Evolutionary conservation across 2,329 filamentous ascomycete species (phyloP), one percentile per base, ranked within the genome.

Genomic region (Botryosphaeria dothidea): DNA sequence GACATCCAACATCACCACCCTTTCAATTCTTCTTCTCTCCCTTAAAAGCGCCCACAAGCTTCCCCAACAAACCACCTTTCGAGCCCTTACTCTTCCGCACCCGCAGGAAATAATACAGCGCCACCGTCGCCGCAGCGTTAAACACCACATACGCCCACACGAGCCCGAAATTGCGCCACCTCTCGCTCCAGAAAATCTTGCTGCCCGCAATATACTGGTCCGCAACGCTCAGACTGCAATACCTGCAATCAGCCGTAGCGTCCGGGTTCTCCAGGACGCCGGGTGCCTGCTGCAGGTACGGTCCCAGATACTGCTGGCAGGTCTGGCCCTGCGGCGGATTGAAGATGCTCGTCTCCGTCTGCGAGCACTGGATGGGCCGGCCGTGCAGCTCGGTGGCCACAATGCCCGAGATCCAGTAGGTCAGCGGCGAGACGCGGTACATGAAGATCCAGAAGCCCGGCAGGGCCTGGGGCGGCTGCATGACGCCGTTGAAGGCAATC

Each of bases 191-290:
- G n/a, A 69, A 68, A 19, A 77, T 75, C 87, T 85, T 0, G 92
- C 92, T 0, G 88, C 92, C 62, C 92, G 88, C 91, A 92, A 94
- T 11, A 82, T 92, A 93, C 74, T 94, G 91, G 72, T 92, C 85
- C 80, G 93, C 92, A n/a, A 92, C 88, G 51, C 67, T 61, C 36
- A 81, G 77, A 19, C 76, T 68, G 72, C 82, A 82, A 72, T 72
- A 81, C 6, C 66, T n/a, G 73, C 80, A 82, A 8, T 75, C 65
- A 1, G 36, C 65, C 0, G 72, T 79, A 9, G 74, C 75, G 13
- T 71, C 67, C 1, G 70, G 68, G 66, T 81, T 67, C 6, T 64
- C 23, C 1, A 81, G 52, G 67, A 21, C 66, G 56, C 38, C 68
- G 60, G 38, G 5, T 13, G 38, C 38, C 38, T 41, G 38, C 38